Evolutionary conservation across 345 rosid genomes (phyloP).

Genomic region (Moricandia arvensis): DNA sequence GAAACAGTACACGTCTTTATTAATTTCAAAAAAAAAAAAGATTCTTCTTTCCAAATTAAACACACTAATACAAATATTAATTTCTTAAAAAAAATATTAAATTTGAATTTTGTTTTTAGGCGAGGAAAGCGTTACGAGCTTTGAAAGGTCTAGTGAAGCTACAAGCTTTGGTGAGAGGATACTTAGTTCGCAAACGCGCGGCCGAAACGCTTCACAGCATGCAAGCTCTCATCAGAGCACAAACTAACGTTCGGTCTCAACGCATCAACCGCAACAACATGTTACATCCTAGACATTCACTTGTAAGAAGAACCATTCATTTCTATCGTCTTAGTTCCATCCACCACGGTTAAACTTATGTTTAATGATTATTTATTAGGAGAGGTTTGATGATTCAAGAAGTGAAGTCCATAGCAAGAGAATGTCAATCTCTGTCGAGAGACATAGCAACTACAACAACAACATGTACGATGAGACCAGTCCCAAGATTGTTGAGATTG

Average conservation of each 20-base stretch:
- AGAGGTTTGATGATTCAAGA: conserved; percentile 64
- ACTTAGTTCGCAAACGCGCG: conserved; percentile 72
- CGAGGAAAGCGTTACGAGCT: conserved; percentile 73
- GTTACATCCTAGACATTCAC: conserved; percentile 53
- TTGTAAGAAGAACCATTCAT: conserved; percentile 36
- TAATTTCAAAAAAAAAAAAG: conserved; percentile 15
- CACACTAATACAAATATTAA: background rate
- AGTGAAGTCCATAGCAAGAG: conserved; percentile 75
- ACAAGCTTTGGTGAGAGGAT: conserved; percentile 77
- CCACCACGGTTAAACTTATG: background rate
- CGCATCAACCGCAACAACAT: conserved; percentile 43
- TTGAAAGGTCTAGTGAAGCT: conserved; percentile 73
- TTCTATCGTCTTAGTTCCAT: background rate
- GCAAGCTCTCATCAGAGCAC: conserved; percentile 83
- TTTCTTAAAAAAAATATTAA: background rate
- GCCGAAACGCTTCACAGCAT: conserved; percentile 67
- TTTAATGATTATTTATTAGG: conserved; percentile 39
- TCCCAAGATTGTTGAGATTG: conserved; percentile 87
- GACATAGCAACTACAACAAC: conserved; percentile 32
- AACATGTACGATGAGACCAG: conserved; percentile 47
- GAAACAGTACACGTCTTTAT: conserved; percentile 27
- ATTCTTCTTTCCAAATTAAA: background rate
- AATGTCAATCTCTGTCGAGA: conserved; percentile 59
- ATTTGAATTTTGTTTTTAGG: conserved; percentile 34
- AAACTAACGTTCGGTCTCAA: conserved; percentile 55